Evolutionary conservation across 306 rosid species (phyloP).

Genomic region (Crotalaria pallida): DNA sequence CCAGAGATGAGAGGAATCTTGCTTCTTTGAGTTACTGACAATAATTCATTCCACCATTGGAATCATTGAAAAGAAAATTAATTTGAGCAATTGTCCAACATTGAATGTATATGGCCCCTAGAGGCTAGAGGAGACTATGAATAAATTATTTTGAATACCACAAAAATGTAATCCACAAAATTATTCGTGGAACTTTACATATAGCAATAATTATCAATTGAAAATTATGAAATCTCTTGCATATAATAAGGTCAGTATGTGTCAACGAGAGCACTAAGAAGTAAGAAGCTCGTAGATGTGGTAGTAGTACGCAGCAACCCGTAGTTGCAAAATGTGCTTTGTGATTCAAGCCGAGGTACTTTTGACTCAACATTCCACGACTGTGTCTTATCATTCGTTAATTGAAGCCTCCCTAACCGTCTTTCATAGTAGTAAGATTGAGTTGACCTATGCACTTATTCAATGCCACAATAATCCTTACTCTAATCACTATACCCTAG

Average conservation of each 20-base stretch:
- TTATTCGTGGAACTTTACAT: background rate
- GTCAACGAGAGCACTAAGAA: background rate
- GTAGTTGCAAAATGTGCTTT: conserved; percentile 15
- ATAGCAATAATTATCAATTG: background rate
- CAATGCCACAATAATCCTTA: conserved; percentile 3
- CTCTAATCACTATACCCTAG: no score
- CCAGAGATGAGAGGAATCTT: background rate
- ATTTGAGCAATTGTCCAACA: background rate
- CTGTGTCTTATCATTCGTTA: conserved; percentile 27
- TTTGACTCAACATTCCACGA: conserved; percentile 38
- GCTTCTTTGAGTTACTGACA: background rate
- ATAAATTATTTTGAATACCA: no score
- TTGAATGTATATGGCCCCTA: background rate
- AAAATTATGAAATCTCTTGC: background rate
- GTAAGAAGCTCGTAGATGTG: background rate
- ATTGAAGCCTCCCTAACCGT: conserved; percentile 26
- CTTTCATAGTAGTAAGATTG: background rate
- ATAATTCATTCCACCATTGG: background rate
- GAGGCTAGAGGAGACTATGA: no score
- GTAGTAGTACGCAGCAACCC: conserved; percentile 19
- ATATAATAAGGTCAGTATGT: background rate
- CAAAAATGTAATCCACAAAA: background rate
- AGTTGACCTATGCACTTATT: conserved; percentile 25
- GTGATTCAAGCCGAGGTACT: conserved; percentile 8
- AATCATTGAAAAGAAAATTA: background rate